phyloP scores from a whole-genome alignment of 352 stramenopile genomes.

The Pythium sp. region DNA sequence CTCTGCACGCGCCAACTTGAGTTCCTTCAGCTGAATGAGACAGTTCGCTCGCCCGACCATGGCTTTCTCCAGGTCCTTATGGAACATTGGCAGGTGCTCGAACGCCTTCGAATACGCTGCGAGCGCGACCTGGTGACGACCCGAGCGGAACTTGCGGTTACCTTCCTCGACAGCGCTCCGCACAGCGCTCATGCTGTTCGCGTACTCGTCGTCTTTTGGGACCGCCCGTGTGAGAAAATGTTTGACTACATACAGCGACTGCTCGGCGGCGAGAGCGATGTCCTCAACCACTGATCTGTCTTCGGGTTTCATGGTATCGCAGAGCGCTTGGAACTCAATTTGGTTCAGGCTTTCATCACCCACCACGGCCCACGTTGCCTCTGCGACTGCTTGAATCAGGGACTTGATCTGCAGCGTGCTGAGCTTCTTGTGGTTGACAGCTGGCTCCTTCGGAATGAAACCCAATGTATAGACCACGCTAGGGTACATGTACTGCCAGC shows the following conservation, averaged over 20 bases:
- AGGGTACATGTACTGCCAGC: slow-evolving; percentile 71
- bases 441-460: slow-evolving; percentile 48
- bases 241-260: slow-evolving; percentile 64
- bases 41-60: slow-evolving; percentile 61
- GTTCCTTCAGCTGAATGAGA: slow-evolving; percentile 50
- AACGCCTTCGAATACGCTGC: slow-evolving; percentile 61
- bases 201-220: slow-evolving; percentile 47
- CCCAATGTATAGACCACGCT: slow-evolving; percentile 66
- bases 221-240: slow-evolving; percentile 62
- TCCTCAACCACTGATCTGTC: slow-evolving; percentile 29
- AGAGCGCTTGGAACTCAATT: slow-evolving; percentile 76
- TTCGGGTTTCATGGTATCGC: slow-evolving; percentile 45
- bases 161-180: slow-evolving; percentile 56
- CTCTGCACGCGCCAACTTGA: slow-evolving; percentile 41
- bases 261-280: slow-evolving; percentile 31
- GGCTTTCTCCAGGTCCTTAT: slow-evolving; percentile 55
- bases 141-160: slow-evolving; percentile 46
- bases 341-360: slow-evolving; percentile 49
- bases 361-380: slow-evolving; percentile 66
- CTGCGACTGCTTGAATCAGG: slow-evolving; percentile 74
- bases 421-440: slow-evolving; percentile 52
- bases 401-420: slow-evolving; percentile 85
- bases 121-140: slow-evolving; percentile 51
- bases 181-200: slow-evolving; percentile 45
- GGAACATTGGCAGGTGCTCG: slow-evolving; percentile 57